Evolutionary conservation across 2,329 filamentous ascomycete genomes (phyloP).

Genomic region (Aspergillus tanneri): DNA sequence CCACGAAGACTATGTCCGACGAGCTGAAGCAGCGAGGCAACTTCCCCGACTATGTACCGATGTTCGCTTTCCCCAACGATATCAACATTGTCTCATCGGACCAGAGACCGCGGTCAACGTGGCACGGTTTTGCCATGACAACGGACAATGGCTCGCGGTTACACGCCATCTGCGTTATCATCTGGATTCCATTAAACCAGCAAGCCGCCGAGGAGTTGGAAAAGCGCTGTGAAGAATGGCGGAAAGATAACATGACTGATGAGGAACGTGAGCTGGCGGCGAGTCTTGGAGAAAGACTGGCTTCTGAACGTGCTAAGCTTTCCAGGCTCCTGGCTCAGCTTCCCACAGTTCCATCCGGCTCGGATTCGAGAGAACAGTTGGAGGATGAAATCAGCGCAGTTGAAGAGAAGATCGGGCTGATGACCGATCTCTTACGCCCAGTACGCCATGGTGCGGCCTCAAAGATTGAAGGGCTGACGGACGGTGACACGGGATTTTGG

Average conservation of each 20-base stretch:
- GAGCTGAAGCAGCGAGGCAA: constrained; percentile 76
- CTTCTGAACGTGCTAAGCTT: constrained; percentile 81
- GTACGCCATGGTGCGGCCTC: constrained; percentile 91
- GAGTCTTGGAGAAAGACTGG: constrained; percentile 84
- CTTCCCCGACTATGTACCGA: constrained; percentile 96
- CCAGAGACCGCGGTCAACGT: constrained; percentile 89
- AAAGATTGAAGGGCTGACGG: constrained; percentile 94
- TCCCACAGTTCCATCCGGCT: constrained; percentile 76
- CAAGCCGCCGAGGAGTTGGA: constrained; percentile 75
- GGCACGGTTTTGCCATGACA: constrained; percentile 99
- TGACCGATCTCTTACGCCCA: constrained; percentile 92
- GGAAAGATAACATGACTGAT: constrained; percentile 92
- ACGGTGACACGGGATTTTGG: constrained; percentile 95
- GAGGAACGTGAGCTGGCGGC: constrained; percentile 93
- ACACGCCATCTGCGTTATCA: constrained; percentile 84
- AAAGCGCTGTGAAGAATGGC: constrained; percentile 78
- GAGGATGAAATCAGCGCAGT: constrained; percentile 95
- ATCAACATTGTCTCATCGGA: constrained; percentile 96
- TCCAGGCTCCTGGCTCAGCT: constrained; percentile 83
- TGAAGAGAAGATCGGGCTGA: constrained; percentile 94
- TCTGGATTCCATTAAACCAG: constrained; percentile 85
- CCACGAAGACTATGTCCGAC: constrained; percentile 76
- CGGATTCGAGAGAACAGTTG: constrained; percentile 73
- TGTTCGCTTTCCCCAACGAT: constrained; percentile 99
- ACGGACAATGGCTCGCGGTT: constrained; percentile 86